These are phyloP conservation scores for Sporothrix dimorphospora DNA, from an alignment of 2,329 filamentous ascomycete species.

Conservation along the genomic window DNA sequence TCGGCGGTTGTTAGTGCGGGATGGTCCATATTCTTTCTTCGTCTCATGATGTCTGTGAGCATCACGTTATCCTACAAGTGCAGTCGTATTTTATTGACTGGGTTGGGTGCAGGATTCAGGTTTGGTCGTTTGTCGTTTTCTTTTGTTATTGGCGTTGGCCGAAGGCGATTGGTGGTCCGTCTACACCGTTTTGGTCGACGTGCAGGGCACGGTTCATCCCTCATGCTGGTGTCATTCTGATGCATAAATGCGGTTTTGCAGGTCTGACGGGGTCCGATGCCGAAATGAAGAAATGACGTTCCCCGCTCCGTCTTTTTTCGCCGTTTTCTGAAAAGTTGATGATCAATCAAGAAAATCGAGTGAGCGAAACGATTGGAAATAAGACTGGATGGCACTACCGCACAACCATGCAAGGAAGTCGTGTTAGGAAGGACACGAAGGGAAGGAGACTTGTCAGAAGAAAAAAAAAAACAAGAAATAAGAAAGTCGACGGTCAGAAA, in stretches of 20 bases:
- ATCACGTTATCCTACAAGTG: not conserved
- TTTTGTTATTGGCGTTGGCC: not conserved
- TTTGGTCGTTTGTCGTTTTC: not conserved
- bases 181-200: conserved; percentile 2
- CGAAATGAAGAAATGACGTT: conserved; percentile 1
- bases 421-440: not conserved
- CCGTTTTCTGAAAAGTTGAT: conserved; percentile 4
- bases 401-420: not conserved
- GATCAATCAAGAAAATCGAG: not conserved
- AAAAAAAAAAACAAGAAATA: not conserved
- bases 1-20: not conserved
- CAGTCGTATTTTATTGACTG: not conserved
- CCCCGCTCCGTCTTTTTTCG: not conserved
- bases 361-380: not conserved
- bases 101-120: not conserved
- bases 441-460: not conserved
- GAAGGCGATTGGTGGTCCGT: not conserved
- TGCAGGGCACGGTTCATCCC: not conserved
- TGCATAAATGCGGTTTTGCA: not conserved
- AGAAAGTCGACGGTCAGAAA: not conserved
- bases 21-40: not conserved
- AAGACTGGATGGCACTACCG: not conserved
- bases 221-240: not conserved
- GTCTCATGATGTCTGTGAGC: not conserved
- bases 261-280: not conserved